phyloP scores from a whole-genome alignment of 768 basidiomycete genomes.

The Calocybe indica region DNA sequence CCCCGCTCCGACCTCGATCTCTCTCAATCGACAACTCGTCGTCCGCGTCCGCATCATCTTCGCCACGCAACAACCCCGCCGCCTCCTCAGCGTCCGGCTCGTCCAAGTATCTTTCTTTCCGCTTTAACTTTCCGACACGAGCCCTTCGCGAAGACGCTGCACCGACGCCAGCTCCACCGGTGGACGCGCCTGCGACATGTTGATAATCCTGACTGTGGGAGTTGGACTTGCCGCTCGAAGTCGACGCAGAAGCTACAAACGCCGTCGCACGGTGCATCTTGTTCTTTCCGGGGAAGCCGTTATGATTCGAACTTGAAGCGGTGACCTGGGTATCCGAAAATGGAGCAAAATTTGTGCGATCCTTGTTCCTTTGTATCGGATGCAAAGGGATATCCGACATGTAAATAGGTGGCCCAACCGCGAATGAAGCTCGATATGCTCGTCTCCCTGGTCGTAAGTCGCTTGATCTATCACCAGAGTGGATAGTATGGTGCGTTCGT shows the following conservation, averaged over 20 bases:
- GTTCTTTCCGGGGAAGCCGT: too few species aligned
- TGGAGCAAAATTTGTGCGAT: conserved; percentile 41
- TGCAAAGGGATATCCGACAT: conserved; percentile 76
- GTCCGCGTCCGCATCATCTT: conserved; percentile 31
- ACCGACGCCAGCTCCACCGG: too few species aligned
- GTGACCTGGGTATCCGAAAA: conserved; percentile 23
- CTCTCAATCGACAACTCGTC: conserved; percentile 14
- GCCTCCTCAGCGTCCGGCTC: conserved; percentile 52
- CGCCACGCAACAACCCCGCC: conserved; percentile 40
- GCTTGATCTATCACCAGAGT: too few species aligned
- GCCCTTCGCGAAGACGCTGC: conserved; percentile 9
- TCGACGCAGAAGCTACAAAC: conserved; percentile 19
- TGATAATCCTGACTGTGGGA: too few species aligned
- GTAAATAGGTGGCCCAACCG: background rate
- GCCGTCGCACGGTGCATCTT: conserved; percentile 17
- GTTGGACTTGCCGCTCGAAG: conserved; percentile 2
- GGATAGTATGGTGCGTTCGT: too few species aligned
- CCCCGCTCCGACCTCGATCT: too few species aligned
- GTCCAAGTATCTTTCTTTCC: conserved; percentile 53
- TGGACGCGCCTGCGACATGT: too few species aligned
- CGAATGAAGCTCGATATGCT: too few species aligned
- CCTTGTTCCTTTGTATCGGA: conserved; percentile 46
- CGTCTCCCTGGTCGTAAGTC: too few species aligned
- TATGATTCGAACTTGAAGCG: too few species aligned
- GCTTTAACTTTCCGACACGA: conserved; percentile 33